These are phyloP conservation scores for Thinopyrum obtusiflorum DNA, from an alignment of 202 grass and related monocot species.

Conservation along the genomic window DNA sequence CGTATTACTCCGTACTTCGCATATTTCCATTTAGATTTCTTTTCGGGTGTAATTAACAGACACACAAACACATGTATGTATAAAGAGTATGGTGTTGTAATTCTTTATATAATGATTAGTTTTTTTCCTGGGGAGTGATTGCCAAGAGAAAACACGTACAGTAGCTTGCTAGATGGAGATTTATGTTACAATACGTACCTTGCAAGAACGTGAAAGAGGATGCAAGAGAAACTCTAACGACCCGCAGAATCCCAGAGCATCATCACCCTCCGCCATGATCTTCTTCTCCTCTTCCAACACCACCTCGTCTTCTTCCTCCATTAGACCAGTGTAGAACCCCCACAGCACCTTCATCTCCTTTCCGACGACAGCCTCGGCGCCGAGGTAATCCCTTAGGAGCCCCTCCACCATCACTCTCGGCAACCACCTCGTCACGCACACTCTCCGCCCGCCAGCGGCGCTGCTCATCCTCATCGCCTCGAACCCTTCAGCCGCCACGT, in stretches of 20 bases:
- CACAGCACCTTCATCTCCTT: slow-evolving; percentile 47
- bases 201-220: slow-evolving; percentile 31
- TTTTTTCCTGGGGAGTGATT: too few species aligned
- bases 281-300: background rate
- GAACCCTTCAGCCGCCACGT: slow-evolving; percentile 40
- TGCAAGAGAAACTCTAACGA: slow-evolving; percentile 17
- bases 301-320: slow-evolving; percentile 22
- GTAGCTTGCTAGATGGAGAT: background rate
- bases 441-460: background rate
- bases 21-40: background rate
- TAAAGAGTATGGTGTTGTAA: too few species aligned
- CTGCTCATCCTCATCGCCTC: slow-evolving; percentile 18
- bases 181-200: slow-evolving; percentile 8
- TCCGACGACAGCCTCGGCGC: slow-evolving; percentile 32
- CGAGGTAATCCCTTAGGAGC: slow-evolving; percentile 53
- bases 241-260: slow-evolving; percentile 28
- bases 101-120: too few species aligned
- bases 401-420: slow-evolving; percentile 69
- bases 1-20: background rate
- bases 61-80: background rate
- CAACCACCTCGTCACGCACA: slow-evolving; percentile 41
- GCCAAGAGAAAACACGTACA: too few species aligned
- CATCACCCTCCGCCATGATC: background rate
- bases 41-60: background rate
- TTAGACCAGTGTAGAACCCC: slow-evolving; percentile 57